Percentiles rank a stretch among this genome's conserved stretches.
Conservation (phyloP, 495 filamentous ascomycete genomes). For the Xylaria curta region DNA sequence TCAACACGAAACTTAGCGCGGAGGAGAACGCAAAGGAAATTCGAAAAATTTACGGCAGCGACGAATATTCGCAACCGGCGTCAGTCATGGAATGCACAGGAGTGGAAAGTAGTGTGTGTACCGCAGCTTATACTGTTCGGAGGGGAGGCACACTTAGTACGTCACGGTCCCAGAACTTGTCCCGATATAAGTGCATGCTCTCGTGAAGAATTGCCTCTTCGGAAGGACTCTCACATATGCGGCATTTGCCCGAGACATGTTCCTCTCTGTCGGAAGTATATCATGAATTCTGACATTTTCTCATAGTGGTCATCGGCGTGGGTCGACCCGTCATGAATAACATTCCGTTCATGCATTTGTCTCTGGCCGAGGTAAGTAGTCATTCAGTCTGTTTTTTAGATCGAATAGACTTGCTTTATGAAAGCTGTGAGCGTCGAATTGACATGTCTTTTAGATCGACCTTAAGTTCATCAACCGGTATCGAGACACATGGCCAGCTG, state of each 20-base stretch:
- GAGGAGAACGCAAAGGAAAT: slow-evolving; percentile 61
- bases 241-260: slow-evolving; percentile 16
- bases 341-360: slow-evolving; percentile 71
- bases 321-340: slow-evolving; percentile 66
- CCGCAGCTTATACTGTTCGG: slow-evolving; percentile 61
- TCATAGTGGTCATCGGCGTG: slow-evolving; percentile 64
- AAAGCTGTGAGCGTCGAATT: slow-evolving; percentile 7
- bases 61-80: slow-evolving; percentile 60
- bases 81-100: slow-evolving; percentile 70
- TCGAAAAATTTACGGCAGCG: slow-evolving; percentile 53
- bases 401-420: slow-evolving; percentile 17
- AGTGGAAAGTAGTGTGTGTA: slow-evolving; percentile 64
- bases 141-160: slow-evolving; percentile 60
- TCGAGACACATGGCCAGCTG: slow-evolving; percentile 66
- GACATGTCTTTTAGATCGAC: slow-evolving; percentile 53
- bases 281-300: slow-evolving; percentile 15
- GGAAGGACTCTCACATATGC: not conserved
- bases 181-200: not conserved
- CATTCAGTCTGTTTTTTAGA: not conserved
- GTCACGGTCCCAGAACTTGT: slow-evolving; percentile 13
- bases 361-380: slow-evolving; percentile 56
- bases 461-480: slow-evolving; percentile 71
- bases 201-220: slow-evolving; percentile 19
- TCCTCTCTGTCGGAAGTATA: not conserved
- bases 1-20: slow-evolving; percentile 51